Evolutionary conservation across 192 early-diverging fungal genomes (phyloP).

Genomic region (Podila clonocystis): DNA sequence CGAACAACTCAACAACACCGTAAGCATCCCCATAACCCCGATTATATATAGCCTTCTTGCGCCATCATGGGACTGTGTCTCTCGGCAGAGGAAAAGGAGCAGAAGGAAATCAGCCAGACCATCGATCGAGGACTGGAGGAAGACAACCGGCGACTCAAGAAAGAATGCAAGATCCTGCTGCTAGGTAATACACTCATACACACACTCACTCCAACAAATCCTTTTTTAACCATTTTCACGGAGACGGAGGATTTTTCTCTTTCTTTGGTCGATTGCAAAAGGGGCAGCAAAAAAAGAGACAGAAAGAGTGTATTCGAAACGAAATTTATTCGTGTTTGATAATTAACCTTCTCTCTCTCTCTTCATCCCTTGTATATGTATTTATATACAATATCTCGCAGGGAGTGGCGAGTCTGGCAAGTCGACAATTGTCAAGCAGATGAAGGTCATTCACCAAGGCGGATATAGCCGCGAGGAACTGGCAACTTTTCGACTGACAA

Average conservation of each 20-base stretch:
- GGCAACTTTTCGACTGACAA: constrained; percentile 75
- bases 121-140: constrained; percentile 69
- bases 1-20: neutral
- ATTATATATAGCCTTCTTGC: neutral
- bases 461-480: constrained; percentile 88
- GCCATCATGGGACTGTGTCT: constrained; percentile 67
- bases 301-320: neutral
- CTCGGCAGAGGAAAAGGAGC: constrained; percentile 62
- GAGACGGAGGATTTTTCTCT: neutral
- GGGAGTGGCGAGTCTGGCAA: constrained; percentile 74
- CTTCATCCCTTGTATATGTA: neutral
- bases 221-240: too few species aligned
- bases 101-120: constrained; percentile 50
- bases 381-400: neutral
- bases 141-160: constrained; percentile 59
- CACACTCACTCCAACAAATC: too few species aligned
- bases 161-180: constrained; percentile 75
- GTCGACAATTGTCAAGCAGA: constrained; percentile 97
- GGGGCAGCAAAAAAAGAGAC: neutral
- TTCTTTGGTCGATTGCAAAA: neutral
- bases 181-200: constrained; percentile 55
- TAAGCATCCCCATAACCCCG: neutral
- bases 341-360: neutral
- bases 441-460: constrained; percentile 97
- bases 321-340: neutral